Base-by-base conservation (phyloP, 805 yeast genomes). In the Lachancea kluyveri region DNA sequence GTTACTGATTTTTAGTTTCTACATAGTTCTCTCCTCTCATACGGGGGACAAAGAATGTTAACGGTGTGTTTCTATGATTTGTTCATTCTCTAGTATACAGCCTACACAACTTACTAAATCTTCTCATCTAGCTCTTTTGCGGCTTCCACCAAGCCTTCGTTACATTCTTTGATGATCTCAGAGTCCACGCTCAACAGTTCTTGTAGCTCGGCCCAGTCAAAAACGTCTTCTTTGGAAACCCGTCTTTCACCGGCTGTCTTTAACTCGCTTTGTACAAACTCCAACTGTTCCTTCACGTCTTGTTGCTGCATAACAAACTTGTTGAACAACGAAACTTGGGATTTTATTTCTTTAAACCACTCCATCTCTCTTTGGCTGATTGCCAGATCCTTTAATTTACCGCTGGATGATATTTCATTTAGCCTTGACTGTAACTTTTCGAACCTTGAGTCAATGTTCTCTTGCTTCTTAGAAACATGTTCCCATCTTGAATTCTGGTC, bases 1-100 rank as follows among this genome's bases (percentile, higher is more conserved):
- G 96, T 86, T 18, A 90, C 97, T 2, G 98, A 92, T 56, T 92
- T 92, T 51, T 92, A 59, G 54, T n/a, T n/a, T n/a, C n/a, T n/a
- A n/a, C n/a, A n/a, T n/a, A n/a, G n/a, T n/a, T n/a, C n/a, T n/a
- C n/a, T n/a, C n/a, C n/a, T n/a, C n/a, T n/a, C n/a, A n/a, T n/a
- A n/a, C n/a, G n/a, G n/a, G n/a, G n/a, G n/a, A n/a, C n/a, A n/a
- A n/a, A n/a, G n/a, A n/a, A n/a, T n/a, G n/a, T n/a, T n/a, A n/a
- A n/a, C n/a, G n/a, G n/a, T n/a, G n/a, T n/a, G n/a, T n/a, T n/a
- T n/a, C n/a, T n/a, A n/a, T n/a, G n/a, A n/a, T n/a, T n/a, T n/a
- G n/a, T n/a, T n/a, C n/a, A 17, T 10, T 8, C 8, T 8, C 15
- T 17, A 26, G 8, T 8, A n/a, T 5, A 12, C 9, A 16, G 11